Conservation (phyloP, 805 yeast species). For the Starmera amethionina region DNA sequence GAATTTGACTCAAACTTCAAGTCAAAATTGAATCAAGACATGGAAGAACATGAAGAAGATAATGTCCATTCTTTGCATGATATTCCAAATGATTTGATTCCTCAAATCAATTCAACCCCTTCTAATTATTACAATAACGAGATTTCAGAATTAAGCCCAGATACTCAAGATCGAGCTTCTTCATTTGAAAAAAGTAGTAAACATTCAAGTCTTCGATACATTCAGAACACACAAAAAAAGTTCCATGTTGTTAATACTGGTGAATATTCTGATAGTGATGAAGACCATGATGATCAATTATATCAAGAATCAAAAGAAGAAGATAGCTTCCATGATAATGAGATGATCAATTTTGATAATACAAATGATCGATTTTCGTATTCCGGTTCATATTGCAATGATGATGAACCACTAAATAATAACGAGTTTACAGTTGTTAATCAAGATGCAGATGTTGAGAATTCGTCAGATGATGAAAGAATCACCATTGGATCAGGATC, state of each 20-base stretch:
- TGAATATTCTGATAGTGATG: conserved; percentile 11
- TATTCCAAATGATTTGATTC: too few species aligned
- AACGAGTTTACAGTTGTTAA: conserved; percentile 9
- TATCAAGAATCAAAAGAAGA: too few species aligned
- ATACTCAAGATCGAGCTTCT: neutral
- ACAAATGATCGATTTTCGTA: neutral
- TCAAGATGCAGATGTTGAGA: conserved; percentile 3
- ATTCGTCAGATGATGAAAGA: neutral
- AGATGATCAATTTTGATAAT: too few species aligned
- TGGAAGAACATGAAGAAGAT: too few species aligned
- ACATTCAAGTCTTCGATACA: neutral
- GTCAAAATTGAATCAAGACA: too few species aligned
- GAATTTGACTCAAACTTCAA: too few species aligned
- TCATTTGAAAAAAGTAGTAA: neutral
- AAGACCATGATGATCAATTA: conserved; percentile 1
- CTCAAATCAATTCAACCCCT: too few species aligned
- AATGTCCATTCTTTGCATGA: too few species aligned
- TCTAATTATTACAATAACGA: too few species aligned
- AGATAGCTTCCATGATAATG: neutral
- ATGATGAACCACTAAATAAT: conserved; percentile 4
- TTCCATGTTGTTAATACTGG: conserved; percentile 21
- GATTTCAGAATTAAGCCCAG: neutral
- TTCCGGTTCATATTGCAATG: conserved; percentile 5
- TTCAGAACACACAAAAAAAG: conserved; percentile 2
- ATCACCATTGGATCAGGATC: neutral